phyloP scores from a whole-genome alignment of 1,284 basidiomycete genomes.

The Microstroma glucosiphilum region DNA sequence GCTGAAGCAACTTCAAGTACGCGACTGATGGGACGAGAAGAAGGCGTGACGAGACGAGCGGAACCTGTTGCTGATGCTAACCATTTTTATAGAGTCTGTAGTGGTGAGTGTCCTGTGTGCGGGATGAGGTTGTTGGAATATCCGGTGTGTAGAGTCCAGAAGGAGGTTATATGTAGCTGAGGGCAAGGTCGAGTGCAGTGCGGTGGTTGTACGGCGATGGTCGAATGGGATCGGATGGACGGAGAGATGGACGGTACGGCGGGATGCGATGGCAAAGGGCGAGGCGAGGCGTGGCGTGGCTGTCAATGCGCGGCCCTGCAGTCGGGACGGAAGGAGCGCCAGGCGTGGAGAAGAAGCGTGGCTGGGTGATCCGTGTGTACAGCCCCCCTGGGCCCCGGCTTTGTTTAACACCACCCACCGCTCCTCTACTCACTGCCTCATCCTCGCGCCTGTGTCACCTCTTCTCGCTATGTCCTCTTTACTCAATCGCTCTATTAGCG shows the following conservation, averaged over 20 bases:
- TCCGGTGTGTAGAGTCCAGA: background rate
- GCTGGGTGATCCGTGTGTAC: background rate
- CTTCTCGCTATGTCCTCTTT: background rate
- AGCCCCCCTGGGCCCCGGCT: background rate
- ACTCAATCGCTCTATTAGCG: background rate
- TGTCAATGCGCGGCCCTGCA: background rate
- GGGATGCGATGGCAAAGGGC: background rate
- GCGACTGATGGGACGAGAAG: background rate
- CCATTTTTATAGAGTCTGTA: slow-evolving; percentile 3
- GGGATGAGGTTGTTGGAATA: background rate
- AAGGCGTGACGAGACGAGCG: background rate
- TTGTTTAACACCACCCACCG: too few relatives aligned
- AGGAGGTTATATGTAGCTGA: background rate
- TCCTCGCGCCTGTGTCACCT: too few relatives aligned
- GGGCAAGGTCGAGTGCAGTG: background rate
- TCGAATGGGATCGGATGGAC: background rate
- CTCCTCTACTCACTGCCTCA: background rate
- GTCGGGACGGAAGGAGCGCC: background rate
- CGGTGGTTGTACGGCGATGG: background rate
- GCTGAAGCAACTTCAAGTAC: too few relatives aligned
- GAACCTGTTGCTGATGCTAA: background rate
- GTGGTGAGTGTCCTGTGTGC: background rate
- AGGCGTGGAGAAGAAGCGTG: background rate
- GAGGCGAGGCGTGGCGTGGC: background rate
- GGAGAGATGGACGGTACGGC: background rate